Base-by-base conservation (phyloP, 2,329 filamentous ascomycete species). In the Botrytis porri region DNA sequence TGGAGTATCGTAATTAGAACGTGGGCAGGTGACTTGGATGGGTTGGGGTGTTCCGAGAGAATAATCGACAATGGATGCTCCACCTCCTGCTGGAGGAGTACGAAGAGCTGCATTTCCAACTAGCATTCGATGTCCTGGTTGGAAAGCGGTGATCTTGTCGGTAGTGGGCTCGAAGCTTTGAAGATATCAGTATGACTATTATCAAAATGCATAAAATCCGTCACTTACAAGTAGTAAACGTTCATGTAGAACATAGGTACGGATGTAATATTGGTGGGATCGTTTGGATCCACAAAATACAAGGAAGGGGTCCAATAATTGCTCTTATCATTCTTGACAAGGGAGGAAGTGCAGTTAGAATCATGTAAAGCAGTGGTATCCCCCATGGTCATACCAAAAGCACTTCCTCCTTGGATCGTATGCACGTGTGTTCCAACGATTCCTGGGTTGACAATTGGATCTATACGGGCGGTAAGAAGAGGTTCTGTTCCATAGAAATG, bases 221-320 rank as follows among this genome's bases (percentile, higher is more conserved):
- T n/a, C 18, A 79, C 85, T 81, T 80, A 88, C 87, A 92, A 90
- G 83, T 95, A 95, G 84, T 96, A 96, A 75, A 88, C 88, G 79
- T 90, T 90, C 87, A 91, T 90, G 80, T 93, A 93, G 78, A 91
- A 90, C 75, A 92, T 87, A 85, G 45, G 75, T 20, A 81, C 80
- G 12, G 75, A 91, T 82, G 80, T 88, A 69, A 89, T 91, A 32
- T 69, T 89, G 72, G 89, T 84, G 73, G 91, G 88, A 77, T 92
- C 91, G 20, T 83, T 79, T 8, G 80, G 80, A 79, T 94, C 88
- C 80, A 90, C 82, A 82, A 97, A 97, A 84, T 95, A 95, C 75
- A 97, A 80, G 3, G 88, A 83, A 0, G 94, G 94, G 70, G 90
- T 89, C 93, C 94, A 97, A 84, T 97, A 97, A 45, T 89, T 90